Evolutionary conservation across 2,329 filamentous ascomycete species (phyloP), one percentile per base, ranked within the genome.

Genomic region (Aspergillus costaricaensis): DNA sequence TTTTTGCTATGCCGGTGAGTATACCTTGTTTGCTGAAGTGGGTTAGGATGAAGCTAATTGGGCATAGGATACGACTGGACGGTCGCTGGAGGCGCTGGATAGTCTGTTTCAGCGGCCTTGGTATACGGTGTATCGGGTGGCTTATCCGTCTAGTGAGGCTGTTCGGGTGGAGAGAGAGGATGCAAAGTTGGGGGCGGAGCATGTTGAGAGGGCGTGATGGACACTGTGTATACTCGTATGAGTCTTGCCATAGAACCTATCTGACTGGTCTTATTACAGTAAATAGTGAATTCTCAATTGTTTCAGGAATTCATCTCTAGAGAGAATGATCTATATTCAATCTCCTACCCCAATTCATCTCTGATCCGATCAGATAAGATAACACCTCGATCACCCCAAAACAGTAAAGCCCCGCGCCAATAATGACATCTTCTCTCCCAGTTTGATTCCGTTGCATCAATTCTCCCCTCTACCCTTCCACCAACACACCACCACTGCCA

Each of bases 381-480:
- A 30, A 41, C 43, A 38, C 12, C 1, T 3, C 32, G 32, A 36
- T 17, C 30, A 27, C 51, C 23, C 59, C 59, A 17, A 53, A 59
- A 47, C 49, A 39, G 62, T 48, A 55, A 62, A 36, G 56, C 62
- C 39, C 50, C 58, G 17, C 52, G 5, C 25, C 23, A 25, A 25
- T 19, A 57, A 64, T 64, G 62, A 64, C 59, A 64, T 64, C 59
- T 63, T 58, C 55, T 14, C 36, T 25, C 17, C 51, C n/a, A 23
- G 25, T 32, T 30, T 21, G 32, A n/a, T 43, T 25, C 27, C 43
- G 32, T 43, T 19, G 50, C 50, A 50, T 50, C 30, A 50, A 14
- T 38, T 53, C 57, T 12, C 30, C 52, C 43, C 30, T 17, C 8
- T 44, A n/a, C 36, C 43, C 12, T 30, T 48, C n/a, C 25, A 17